These are phyloP conservation scores for Fistulinella prunicolor DNA, from an alignment of 768 basidiomycete genomes.

Conservation along the genomic window DNA sequence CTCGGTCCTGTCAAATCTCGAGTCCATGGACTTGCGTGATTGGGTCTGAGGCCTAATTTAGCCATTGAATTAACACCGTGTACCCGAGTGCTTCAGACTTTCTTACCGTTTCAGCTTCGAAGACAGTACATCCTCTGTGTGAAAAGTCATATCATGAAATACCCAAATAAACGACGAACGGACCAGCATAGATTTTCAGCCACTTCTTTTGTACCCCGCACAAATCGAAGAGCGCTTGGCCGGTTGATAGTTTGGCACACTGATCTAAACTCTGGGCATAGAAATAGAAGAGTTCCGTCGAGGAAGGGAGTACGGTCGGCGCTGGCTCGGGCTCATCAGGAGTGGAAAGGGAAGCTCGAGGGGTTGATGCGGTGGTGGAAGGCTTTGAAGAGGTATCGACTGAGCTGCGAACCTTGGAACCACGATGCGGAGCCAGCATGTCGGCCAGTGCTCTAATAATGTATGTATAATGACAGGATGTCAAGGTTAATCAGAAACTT, in stretches of 20 bases:
- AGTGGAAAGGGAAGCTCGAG: slow-evolving; percentile 37
- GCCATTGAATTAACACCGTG: neutral
- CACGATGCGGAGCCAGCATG: slow-evolving; percentile 84
- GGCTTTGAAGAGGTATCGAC: slow-evolving; percentile 49
- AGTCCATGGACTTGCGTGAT: slow-evolving; percentile 72
- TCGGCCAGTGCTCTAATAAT: slow-evolving; percentile 72
- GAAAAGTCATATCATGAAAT: neutral
- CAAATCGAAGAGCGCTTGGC: slow-evolving; percentile 79
- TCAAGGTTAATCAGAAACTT: slow-evolving; percentile 35
- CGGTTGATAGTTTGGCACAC: slow-evolving; percentile 86
- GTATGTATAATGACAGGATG: neutral
- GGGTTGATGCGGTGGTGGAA: slow-evolving; percentile 26
- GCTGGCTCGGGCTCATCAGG: slow-evolving; percentile 46
- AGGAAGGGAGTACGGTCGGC: slow-evolving; percentile 81
- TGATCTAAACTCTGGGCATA: slow-evolving; percentile 94
- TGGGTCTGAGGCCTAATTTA: slow-evolving; percentile 38
- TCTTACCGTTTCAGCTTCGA: slow-evolving; percentile 68
- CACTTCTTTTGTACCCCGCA: slow-evolving; percentile 87
- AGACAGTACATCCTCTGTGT: slow-evolving; percentile 80
- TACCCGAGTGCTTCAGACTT: neutral
- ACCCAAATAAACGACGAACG: slow-evolving; percentile 16
- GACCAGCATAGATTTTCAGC: slow-evolving; percentile 90
- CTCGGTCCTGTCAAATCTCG: slow-evolving; percentile 70
- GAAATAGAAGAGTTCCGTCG: slow-evolving; percentile 96
- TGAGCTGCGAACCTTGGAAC: slow-evolving; percentile 58